Percentiles rank a stretch among this genome's conserved stretches.
These are phyloP conservation scores for Powellomyces hirtus DNA, from an alignment of 192 early-diverging fungal species.

Conservation along the genomic window DNA sequence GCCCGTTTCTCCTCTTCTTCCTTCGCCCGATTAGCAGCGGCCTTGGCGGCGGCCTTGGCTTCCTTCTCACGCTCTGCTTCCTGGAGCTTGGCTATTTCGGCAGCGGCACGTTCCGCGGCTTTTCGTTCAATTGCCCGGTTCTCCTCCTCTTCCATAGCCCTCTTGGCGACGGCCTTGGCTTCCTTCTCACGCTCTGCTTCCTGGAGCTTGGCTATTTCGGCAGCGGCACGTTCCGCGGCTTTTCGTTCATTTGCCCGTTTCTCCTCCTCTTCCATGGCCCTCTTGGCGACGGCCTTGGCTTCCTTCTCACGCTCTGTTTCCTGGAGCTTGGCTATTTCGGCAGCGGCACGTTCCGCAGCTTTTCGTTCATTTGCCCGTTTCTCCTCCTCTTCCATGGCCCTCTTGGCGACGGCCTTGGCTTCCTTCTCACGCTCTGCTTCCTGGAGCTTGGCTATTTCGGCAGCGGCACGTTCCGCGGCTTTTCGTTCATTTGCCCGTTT, in stretches of 20 bases:
- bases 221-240: neutral
- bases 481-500: too few relatives aligned
- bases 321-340: too few relatives aligned
- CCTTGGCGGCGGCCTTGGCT: neutral
- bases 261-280: neutral
- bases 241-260: neutral
- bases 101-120: neutral
- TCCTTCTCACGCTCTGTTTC: too few relatives aligned
- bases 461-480: too few relatives aligned
- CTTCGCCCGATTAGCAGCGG: neutral
- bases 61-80: neutral
- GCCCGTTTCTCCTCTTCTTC: neutral
- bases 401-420: too few relatives aligned
- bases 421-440: too few relatives aligned
- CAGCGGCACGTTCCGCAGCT: too few relatives aligned
- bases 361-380: too few relatives aligned
- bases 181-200: neutral
- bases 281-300: too few relatives aligned
- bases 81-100: neutral
- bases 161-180: neutral
- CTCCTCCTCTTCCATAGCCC: neutral
- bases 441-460: too few relatives aligned
- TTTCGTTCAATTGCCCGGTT: neutral
- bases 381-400: too few relatives aligned
- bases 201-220: neutral